phyloP scores from a whole-genome alignment of 2,329 filamentous ascomycete species.

The Aspergillus texensis region DNA sequence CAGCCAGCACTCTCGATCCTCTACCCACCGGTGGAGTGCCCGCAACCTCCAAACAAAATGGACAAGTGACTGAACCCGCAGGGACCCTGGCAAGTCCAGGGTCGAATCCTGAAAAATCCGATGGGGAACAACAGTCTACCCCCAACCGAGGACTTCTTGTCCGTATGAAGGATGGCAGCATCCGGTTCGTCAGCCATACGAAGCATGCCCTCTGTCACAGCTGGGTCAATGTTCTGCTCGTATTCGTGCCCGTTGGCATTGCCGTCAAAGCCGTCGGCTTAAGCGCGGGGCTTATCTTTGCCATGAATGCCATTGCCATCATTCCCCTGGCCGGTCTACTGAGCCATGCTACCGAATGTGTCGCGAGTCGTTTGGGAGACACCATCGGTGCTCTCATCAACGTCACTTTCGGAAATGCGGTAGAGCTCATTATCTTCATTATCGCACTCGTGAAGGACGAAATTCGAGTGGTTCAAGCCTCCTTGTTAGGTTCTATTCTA shows the following conservation, averaged over 20 bases:
- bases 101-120: slow-evolving; percentile 13
- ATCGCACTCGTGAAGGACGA: slow-evolving; percentile 79
- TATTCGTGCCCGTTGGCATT: slow-evolving; percentile 48
- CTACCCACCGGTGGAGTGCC: slow-evolving; percentile 1
- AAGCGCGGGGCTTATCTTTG: slow-evolving; percentile 67
- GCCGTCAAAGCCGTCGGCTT: slow-evolving; percentile 42
- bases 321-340: slow-evolving; percentile 73
- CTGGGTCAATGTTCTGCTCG: slow-evolving; percentile 48
- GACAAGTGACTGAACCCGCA: slow-evolving; percentile 30
- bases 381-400: slow-evolving; percentile 73
- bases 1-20: slow-evolving; percentile 3
- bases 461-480: slow-evolving; percentile 90
- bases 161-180: slow-evolving; percentile 34
- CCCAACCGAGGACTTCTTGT: slow-evolving; percentile 25
- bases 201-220: slow-evolving; percentile 40
- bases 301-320: slow-evolving; percentile 74
- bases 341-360: slow-evolving; percentile 73
- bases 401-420: slow-evolving; percentile 77
- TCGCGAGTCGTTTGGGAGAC: slow-evolving; percentile 72
- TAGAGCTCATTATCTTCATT: slow-evolving; percentile 80
- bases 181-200: slow-evolving; percentile 38
- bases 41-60: slow-evolving; percentile 22
- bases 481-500: slow-evolving; percentile 84
- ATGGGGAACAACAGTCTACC: slow-evolving; percentile 23
- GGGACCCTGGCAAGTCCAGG: slow-evolving; percentile 24